Percentiles rank a stretch among this genome's conserved stretches.
These are phyloP conservation scores for Penicillium ucsense DNA, from an alignment of 495 filamentous ascomycete genomes.

Conservation along the genomic window DNA sequence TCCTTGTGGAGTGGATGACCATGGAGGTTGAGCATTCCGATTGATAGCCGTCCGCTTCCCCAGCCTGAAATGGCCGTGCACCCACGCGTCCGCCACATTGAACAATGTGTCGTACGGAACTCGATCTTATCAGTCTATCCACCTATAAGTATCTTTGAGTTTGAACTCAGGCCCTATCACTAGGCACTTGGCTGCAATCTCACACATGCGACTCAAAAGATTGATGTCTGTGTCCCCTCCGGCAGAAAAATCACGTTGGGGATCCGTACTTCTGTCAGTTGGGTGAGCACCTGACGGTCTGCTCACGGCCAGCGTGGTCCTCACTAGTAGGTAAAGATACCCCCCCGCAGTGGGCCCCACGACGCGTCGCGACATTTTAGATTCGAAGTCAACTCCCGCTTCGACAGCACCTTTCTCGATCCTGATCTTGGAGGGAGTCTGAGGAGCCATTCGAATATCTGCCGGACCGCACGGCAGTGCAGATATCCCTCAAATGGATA, in stretches of 20 bases:
- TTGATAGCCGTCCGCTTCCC: background rate
- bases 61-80: conserved; percentile 12
- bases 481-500: conserved; percentile 23
- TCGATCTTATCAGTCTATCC: conserved; percentile 15
- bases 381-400: conserved; percentile 1
- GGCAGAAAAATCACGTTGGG: no score
- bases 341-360: conserved; percentile 6
- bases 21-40: conserved; percentile 16
- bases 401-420: background rate
- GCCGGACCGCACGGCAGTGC: no score
- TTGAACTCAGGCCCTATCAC: no score
- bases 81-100: conserved; percentile 11
- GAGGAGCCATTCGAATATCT: no score
- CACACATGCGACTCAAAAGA: background rate
- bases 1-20: conserved; percentile 9
- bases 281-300: no score
- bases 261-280: no score
- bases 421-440: no score
- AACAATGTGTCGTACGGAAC: conserved; percentile 7
- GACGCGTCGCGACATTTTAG: conserved; percentile 10
- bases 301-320: no score
- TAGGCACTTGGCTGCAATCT: no score
- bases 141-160: no score
- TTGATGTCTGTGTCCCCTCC: background rate
- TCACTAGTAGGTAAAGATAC: background rate